phyloP scores from a whole-genome alignment of 768 basidiomycete genomes.

The Hydnomerulius pinastri region DNA sequence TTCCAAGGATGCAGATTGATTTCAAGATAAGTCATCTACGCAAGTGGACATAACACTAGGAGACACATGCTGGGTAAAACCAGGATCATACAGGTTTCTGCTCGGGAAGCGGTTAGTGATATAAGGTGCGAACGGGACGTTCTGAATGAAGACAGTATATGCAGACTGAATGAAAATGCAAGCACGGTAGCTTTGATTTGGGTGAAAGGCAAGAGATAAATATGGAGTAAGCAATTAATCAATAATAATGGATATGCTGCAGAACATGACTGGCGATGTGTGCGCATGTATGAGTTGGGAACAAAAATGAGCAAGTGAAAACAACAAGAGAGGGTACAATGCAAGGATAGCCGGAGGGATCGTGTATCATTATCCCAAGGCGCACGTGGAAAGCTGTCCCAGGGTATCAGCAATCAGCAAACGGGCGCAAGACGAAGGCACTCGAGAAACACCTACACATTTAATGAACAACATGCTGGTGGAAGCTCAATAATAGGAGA shows the following conservation, averaged over 20 bases:
- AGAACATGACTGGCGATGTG: not conserved
- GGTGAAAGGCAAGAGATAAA: conserved; percentile 19
- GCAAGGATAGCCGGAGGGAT: conserved; percentile 12
- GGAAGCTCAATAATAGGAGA: conserved; percentile 71
- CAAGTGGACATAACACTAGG: conserved; percentile 6
- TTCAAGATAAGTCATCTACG: conserved; percentile 24
- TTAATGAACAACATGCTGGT: conserved; percentile 63
- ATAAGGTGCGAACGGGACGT: conserved; percentile 15
- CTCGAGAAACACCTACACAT: conserved; percentile 22
- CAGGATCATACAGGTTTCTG: conserved; percentile 21
- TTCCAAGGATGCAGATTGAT: not conserved
- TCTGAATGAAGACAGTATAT: conserved; percentile 16
- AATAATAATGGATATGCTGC: conserved; percentile 39
- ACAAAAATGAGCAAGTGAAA: conserved; percentile 10
- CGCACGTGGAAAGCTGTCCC: conserved; percentile 16
- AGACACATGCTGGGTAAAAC: conserved; percentile 19
- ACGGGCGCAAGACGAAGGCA: not conserved
- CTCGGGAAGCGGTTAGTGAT: conserved; percentile 18
- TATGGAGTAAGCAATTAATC: conserved; percentile 31
- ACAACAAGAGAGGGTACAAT: conserved; percentile 22
- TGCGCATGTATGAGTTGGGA: conserved; percentile 10
- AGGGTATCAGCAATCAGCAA: conserved; percentile 17
- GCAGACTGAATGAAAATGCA: conserved; percentile 12
- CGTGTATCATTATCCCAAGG: not conserved
- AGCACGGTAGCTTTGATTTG: conserved; percentile 4